Percentiles rank a stretch among this genome's conserved stretches.
Conservation (phyloP, 768 basidiomycete genomes). For the Coprinellus micaceus region DNA sequence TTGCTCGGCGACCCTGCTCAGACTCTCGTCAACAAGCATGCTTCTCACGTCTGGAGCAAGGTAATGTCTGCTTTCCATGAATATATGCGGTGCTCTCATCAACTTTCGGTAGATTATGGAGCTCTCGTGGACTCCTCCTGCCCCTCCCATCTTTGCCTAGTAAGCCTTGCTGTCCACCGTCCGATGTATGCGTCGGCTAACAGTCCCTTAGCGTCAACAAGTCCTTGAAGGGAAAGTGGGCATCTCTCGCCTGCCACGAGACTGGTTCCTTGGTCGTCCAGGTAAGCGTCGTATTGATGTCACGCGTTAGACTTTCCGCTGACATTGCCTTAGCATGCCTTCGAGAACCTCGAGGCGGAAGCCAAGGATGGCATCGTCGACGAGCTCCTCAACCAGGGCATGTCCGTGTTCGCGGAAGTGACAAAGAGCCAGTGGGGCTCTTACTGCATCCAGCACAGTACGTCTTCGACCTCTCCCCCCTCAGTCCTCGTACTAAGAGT, state of each 20-base stretch:
- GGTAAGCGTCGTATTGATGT: slow-evolving; percentile 36
- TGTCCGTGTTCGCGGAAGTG: slow-evolving; percentile 66
- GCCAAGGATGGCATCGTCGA: slow-evolving; percentile 85
- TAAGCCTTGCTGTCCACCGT: slow-evolving; percentile 33
- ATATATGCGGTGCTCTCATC: slow-evolving; percentile 9
- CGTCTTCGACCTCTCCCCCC: slow-evolving; percentile 22
- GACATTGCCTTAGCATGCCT: slow-evolving; percentile 55
- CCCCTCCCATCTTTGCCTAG: slow-evolving; percentile 87
- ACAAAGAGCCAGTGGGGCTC: slow-evolving; percentile 88
- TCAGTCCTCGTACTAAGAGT: too few relatives aligned
- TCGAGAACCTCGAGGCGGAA: slow-evolving; percentile 79
- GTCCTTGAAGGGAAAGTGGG: slow-evolving; percentile 86
- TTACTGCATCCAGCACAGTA: slow-evolving; percentile 84
- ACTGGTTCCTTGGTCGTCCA: slow-evolving; percentile 87
- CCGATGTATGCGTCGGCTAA: background rate
- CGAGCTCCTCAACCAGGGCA: slow-evolving; percentile 74
- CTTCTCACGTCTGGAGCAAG: slow-evolving; percentile 92
- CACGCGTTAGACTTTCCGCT: background rate
- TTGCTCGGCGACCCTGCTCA: slow-evolving; percentile 81
- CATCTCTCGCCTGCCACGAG: slow-evolving; percentile 84
- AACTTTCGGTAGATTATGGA: slow-evolving; percentile 70
- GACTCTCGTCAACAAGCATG: slow-evolving; percentile 87
- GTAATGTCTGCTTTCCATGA: slow-evolving; percentile 33
- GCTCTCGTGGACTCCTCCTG: slow-evolving; percentile 80
- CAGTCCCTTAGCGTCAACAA: slow-evolving; percentile 67